Evolutionary conservation across 2,329 filamentous ascomycete species (phyloP), one percentile per base, ranked within the genome.

Genomic region (Arthrinium phaeospermum): DNA sequence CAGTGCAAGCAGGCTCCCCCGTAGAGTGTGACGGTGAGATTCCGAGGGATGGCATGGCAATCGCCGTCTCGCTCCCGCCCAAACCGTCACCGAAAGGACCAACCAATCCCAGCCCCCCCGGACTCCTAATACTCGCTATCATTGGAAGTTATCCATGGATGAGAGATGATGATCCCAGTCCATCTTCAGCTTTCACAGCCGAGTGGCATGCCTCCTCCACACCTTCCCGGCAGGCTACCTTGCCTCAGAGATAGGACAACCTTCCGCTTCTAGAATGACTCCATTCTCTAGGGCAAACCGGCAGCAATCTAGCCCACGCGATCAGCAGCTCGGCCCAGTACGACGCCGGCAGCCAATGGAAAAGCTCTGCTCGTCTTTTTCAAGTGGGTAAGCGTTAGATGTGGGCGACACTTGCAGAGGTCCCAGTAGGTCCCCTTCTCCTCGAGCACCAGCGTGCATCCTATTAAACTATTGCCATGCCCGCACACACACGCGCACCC

Each of bases 191-290:
- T 61, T 30, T 12, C 30, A 61, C 30, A 30, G 53, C 57, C 37
- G 57, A 37, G 34, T 41, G 7, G 6, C 57, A 41, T 47, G 13
- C 72, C 72, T 71, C 69, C 72, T 67, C 57, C 70, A 61, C n/a
- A 67, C 49, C 19, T 46, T 41, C n/a, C 67, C 67, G 67, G 67
- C 46, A 30, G 67, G 67, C 41, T 44, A 68, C 68, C 64, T 51
- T 53, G 73, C 68, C 10, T 72, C 53, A 75, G 74, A 74, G 75
- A 77, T 77, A 76, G 74, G 77, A 68, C 71, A 75, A 77, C 79
- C 79, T 80, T 80, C 79, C 79, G 69, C 73, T 78, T 79, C 75
- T 74, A 79, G 79, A 78, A 79, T 72, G 73, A 67, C 74, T 76
- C 77, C 77, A 76, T 75, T 72, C 71, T 71, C 69, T 78, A 79